A percentile compares a stretch with the other conserved stretches of the same genome.
These are phyloP conservation scores for Wickerhamiella occidentalis DNA, from an alignment of 805 yeast species.

Conservation along the genomic window DNA sequence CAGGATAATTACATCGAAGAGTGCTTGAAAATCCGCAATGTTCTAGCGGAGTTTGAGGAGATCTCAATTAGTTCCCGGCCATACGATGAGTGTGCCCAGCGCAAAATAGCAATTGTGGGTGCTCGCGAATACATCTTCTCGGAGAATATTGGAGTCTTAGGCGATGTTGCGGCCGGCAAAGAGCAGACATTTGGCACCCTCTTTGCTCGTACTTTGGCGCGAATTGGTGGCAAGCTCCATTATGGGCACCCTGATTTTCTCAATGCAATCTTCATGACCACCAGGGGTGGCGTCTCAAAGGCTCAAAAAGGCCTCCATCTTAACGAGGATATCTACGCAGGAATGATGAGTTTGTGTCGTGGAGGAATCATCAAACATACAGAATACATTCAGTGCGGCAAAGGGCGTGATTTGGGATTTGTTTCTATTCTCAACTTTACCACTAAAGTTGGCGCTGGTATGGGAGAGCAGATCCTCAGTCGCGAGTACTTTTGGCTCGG, in stretches of 20 bases:
- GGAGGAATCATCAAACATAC: slow-evolving; percentile 80
- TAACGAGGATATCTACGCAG: slow-evolving; percentile 80
- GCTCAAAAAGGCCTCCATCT: slow-evolving; percentile 74
- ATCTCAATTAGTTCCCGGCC: slow-evolving; percentile 15
- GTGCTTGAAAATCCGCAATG: slow-evolving; percentile 63
- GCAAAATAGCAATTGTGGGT: slow-evolving; percentile 61
- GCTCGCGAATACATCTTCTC: slow-evolving; percentile 76
- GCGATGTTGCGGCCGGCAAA: slow-evolving; percentile 80
- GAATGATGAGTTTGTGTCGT: slow-evolving; percentile 64
- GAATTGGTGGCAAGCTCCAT: slow-evolving; percentile 71
- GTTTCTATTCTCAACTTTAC: slow-evolving; percentile 73
- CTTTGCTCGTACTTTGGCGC: slow-evolving; percentile 70
- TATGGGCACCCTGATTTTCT: slow-evolving; percentile 82
- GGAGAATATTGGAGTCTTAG: slow-evolving; percentile 68
- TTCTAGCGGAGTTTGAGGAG: slow-evolving; percentile 68
- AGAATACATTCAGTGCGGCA: slow-evolving; percentile 77
- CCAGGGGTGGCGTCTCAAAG: slow-evolving; percentile 78
- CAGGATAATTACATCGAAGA: slow-evolving; percentile 77
- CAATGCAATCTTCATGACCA: slow-evolving; percentile 63
- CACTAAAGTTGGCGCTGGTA: slow-evolving; percentile 78
- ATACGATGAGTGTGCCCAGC: slow-evolving; percentile 21
- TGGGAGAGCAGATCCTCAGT: slow-evolving; percentile 80
- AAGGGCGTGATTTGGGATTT: slow-evolving; percentile 76
- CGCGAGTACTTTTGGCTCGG: slow-evolving; percentile 72
- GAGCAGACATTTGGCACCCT: slow-evolving; percentile 81